Percentiles rank a stretch among this genome's conserved stretches.
Conservation (phyloP, 176 grass and related monocot species). For the Avena insularis region DNA sequence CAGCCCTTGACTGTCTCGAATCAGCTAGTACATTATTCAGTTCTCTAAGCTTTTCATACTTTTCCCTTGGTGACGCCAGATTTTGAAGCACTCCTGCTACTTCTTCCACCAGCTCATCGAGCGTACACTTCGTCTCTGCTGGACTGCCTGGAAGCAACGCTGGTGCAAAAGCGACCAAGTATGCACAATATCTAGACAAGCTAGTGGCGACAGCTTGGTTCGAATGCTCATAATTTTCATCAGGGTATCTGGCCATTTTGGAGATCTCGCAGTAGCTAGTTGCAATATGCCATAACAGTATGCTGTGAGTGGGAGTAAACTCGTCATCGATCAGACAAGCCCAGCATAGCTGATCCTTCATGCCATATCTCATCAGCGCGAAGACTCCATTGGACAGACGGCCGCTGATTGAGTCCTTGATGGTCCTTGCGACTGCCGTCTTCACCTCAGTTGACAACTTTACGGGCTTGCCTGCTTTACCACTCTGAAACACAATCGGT, state of each 20-base stretch:
- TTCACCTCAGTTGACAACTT: neutral
- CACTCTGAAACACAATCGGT: neutral
- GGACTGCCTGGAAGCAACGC: neutral
- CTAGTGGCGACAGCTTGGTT: no score
- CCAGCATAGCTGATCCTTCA: neutral
- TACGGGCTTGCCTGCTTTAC: neutral
- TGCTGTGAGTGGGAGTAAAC: no score
- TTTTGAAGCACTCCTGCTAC: neutral
- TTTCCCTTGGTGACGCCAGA: neutral
- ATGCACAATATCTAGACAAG: neutral
- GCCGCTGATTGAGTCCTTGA: neutral
- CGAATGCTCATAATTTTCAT: no score
- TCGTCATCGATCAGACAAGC: no score
- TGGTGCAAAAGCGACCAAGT: conserved; percentile 6
- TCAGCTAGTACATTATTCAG: neutral
- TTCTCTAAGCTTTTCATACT: conserved; percentile 8
- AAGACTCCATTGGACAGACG: neutral
- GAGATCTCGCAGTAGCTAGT: no score
- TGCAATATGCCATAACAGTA: no score
- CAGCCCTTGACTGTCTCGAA: neutral
- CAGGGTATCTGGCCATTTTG: no score
- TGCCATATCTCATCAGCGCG: neutral
- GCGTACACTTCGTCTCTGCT: neutral
- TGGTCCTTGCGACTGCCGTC: neutral
- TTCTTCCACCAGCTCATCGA: neutral